These are phyloP conservation scores for Chlamydomonas sp. DNA, from an alignment of 139 green algal species.

Conservation along the genomic window DNA sequence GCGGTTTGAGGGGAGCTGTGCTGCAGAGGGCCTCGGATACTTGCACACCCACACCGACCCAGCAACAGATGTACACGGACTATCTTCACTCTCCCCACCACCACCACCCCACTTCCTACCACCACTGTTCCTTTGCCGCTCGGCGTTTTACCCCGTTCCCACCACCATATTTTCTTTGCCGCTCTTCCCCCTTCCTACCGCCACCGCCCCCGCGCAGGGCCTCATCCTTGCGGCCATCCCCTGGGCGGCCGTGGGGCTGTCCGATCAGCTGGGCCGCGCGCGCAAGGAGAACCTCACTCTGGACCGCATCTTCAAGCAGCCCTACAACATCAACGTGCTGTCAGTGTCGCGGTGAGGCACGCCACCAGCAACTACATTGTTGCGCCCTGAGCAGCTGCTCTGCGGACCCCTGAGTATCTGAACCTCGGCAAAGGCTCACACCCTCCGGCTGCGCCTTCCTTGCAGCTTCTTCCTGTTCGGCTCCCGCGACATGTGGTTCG, in stretches of 20 bases:
- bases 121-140: too few relatives aligned
- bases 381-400: too few relatives aligned
- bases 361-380: not conserved
- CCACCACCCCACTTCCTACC: too few relatives aligned
- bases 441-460: not conserved
- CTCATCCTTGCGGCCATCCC: slow-evolving; percentile 79
- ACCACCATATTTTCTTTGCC: too few relatives aligned
- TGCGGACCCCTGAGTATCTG: not conserved
- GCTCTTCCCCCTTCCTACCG: too few relatives aligned
- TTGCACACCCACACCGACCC: too few relatives aligned
- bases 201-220: too few relatives aligned
- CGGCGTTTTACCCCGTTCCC: too few relatives aligned
- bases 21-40: too few relatives aligned
- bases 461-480: slow-evolving; percentile 78
- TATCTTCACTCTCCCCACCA: too few relatives aligned
- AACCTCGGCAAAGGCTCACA: not conserved
- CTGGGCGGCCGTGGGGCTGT: slow-evolving; percentile 72
- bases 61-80: too few relatives aligned
- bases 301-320: slow-evolving; percentile 69
- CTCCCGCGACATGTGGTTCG: slow-evolving; percentile 88
- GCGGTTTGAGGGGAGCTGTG: too few relatives aligned
- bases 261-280: slow-evolving; percentile 67
- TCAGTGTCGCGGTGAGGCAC: slow-evolving; percentile 57
- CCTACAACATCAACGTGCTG: slow-evolving; percentile 83
- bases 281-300: slow-evolving; percentile 80